Evolutionary conservation across 2,329 filamentous ascomycete species (phyloP).

Genomic region (Claviceps spartinae): DNA sequence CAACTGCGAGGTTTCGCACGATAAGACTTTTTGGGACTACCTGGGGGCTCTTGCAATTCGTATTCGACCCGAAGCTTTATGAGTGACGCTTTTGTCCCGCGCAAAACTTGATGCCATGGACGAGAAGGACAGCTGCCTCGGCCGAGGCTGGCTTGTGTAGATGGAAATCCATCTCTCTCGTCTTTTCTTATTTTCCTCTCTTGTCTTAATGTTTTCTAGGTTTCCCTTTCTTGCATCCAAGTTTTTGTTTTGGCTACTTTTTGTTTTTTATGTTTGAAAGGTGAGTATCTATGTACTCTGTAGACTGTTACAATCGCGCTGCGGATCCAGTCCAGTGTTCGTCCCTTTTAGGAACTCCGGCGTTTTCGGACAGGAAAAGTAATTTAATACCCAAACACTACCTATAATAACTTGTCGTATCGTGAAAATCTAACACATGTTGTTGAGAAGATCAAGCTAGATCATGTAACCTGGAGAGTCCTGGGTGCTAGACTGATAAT

Average conservation of each 20-base stretch:
- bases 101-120: constrained; percentile 1
- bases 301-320: not conserved
- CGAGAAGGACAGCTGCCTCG: not conserved
- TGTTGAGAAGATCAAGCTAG: too few species aligned
- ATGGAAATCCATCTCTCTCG: not conserved
- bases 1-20: constrained; percentile 1
- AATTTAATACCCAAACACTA: not conserved
- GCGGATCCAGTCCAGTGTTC: not conserved
- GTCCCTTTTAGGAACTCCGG: not conserved
- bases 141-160: not conserved
- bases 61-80: constrained; percentile 9
- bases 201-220: not conserved
- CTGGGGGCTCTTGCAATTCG: constrained; percentile 19
- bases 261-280: not conserved
- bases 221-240: not conserved
- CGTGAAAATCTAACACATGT: too few species aligned
- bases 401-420: too few species aligned
- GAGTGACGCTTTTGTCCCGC: constrained; percentile 7
- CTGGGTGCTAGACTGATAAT: too few species aligned
- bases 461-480: too few species aligned
- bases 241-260: too few species aligned
- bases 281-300: constrained; percentile 5
- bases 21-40: constrained; percentile 16
- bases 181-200: constrained; percentile 7
- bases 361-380: constrained; percentile 4